These are phyloP conservation scores for Metschnikowia arizonensis DNA, from an alignment of 805 yeast genomes.

Conservation along the genomic window DNA sequence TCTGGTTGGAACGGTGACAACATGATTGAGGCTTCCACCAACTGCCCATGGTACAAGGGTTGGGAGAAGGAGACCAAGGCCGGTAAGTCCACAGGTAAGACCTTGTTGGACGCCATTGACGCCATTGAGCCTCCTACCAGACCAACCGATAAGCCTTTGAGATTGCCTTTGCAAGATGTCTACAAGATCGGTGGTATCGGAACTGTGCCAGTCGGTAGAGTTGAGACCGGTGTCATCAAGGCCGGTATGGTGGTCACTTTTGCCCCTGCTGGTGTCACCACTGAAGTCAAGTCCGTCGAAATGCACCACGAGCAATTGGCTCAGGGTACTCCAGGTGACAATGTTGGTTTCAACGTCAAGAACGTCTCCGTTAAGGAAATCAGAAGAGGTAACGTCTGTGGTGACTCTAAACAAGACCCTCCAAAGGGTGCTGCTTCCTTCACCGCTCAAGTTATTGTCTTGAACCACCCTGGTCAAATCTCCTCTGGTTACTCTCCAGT, in stretches of 20 bases:
- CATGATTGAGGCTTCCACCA: constrained; percentile 79
- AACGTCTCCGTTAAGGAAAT: constrained; percentile 84
- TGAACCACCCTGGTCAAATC: constrained; percentile 91
- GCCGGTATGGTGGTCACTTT: constrained; percentile 87
- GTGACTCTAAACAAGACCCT: constrained; percentile 88
- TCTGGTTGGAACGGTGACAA: constrained; percentile 93
- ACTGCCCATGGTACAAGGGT: constrained; percentile 89
- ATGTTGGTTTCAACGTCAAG: constrained; percentile 88
- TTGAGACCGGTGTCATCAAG: constrained; percentile 88
- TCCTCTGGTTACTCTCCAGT: constrained; percentile 90
- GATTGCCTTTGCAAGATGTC: constrained; percentile 87
- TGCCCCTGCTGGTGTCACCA: constrained; percentile 88
- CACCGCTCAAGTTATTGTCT: constrained; percentile 80
- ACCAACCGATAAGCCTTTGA: constrained; percentile 83
- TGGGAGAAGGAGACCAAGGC: constrained; percentile 76
- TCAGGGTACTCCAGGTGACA: constrained; percentile 88
- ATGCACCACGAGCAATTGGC: constrained; percentile 80
- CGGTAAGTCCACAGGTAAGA: constrained; percentile 69
- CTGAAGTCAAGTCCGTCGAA: constrained; percentile 85
- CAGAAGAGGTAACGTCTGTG: constrained; percentile 90
- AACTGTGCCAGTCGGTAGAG: constrained; percentile 92
- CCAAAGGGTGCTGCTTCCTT: constrained; percentile 75
- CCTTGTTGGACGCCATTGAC: constrained; percentile 81
- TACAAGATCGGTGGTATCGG: constrained; percentile 93
- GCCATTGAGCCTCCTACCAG: constrained; percentile 75